Conservation (phyloP, 2,329 filamentous ascomycete genomes). For the Colletotrichum salicis region DNA sequence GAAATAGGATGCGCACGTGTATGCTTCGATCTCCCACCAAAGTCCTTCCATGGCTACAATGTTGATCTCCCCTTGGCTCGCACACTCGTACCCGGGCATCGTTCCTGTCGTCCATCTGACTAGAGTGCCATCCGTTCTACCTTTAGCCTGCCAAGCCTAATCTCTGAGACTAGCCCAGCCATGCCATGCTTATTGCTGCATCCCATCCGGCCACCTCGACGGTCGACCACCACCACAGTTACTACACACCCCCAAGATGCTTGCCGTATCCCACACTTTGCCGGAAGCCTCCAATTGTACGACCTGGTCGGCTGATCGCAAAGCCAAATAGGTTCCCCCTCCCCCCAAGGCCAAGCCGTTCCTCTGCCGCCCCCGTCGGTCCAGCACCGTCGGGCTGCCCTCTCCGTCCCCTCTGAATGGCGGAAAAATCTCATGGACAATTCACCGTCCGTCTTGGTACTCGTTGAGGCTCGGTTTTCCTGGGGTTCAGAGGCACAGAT, state of each 20-base stretch:
- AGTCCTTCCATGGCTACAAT: background rate
- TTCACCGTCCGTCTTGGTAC: slow-evolving; percentile 36
- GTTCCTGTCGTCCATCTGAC: background rate
- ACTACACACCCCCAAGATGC: slow-evolving; percentile 11
- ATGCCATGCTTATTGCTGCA: slow-evolving; percentile 18
- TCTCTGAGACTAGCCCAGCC: slow-evolving; percentile 11
- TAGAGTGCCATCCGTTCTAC: background rate
- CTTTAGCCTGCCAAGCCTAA: slow-evolving; percentile 10
- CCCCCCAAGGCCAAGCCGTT: slow-evolving; percentile 19
- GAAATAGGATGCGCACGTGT: background rate
- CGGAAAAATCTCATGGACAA: slow-evolving; percentile 37
- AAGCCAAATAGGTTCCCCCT: slow-evolving; percentile 2
- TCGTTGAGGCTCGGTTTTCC: slow-evolving; percentile 35
- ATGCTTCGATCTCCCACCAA: background rate
- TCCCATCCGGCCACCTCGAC: slow-evolving; percentile 19
- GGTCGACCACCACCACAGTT: slow-evolving; percentile 6
- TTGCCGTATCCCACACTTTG: slow-evolving; percentile 15
- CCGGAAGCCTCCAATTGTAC: slow-evolving; percentile 29
- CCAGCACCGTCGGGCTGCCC: slow-evolving; percentile 23
- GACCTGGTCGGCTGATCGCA: slow-evolving; percentile 27
- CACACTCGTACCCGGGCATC: background rate
- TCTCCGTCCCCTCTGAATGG: slow-evolving; percentile 29
- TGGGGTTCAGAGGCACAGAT: slow-evolving; percentile 19
- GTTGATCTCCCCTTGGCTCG: background rate
- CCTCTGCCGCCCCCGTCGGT: slow-evolving; percentile 27